A percentile compares a stretch with the other conserved stretches of the same genome.
These are phyloP conservation scores for Wilcoxina mikolae DNA, from an alignment of 495 filamentous ascomycete genomes.

Conservation along the genomic window DNA sequence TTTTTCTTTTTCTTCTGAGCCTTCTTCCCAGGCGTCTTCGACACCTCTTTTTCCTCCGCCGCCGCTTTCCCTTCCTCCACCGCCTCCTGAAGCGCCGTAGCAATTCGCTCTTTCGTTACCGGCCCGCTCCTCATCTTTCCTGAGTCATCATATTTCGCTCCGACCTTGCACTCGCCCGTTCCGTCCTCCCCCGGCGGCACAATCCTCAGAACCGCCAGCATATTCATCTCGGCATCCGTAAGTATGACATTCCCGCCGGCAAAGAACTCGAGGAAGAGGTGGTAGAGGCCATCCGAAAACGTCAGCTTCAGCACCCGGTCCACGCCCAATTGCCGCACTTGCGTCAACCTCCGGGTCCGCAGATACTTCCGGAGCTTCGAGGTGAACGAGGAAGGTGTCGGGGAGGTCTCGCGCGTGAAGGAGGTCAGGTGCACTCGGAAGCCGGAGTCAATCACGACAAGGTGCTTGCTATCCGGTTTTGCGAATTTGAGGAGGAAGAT, in stretches of 20 bases:
- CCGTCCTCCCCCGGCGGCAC: conserved; percentile 58
- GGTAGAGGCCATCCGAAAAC: conserved; percentile 81
- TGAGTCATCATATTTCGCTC: conserved; percentile 61
- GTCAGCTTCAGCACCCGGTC: conserved; percentile 84
- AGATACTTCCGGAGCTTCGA: conserved; percentile 69
- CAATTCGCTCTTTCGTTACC: conserved; percentile 54
- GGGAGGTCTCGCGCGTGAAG: conserved; percentile 71
- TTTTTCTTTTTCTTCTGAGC: conserved; percentile 54
- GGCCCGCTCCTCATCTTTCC: conserved; percentile 65
- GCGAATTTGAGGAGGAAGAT: conserved; percentile 81
- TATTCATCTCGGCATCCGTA: conserved; percentile 63
- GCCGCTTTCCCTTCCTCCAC: conserved; percentile 38
- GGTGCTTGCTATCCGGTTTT: conserved; percentile 70
- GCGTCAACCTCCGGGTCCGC: conserved; percentile 69
- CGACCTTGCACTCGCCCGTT: conserved; percentile 58
- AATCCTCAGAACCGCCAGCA: conserved; percentile 64
- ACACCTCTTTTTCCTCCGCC: conserved; percentile 29
- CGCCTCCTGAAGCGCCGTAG: conserved; percentile 51
- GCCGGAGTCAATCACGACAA: conserved; percentile 82
- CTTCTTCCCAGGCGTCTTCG: conserved; percentile 9
- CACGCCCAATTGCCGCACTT: conserved; percentile 71
- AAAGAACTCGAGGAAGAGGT: conserved; percentile 88
- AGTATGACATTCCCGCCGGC: conserved; percentile 90
- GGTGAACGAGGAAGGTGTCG: conserved; percentile 71
- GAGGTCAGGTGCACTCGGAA: conserved; percentile 90